Base-by-base conservation (phyloP, 2,329 filamentous ascomycete species). In the Colletotrichum tamarilloi region DNA sequence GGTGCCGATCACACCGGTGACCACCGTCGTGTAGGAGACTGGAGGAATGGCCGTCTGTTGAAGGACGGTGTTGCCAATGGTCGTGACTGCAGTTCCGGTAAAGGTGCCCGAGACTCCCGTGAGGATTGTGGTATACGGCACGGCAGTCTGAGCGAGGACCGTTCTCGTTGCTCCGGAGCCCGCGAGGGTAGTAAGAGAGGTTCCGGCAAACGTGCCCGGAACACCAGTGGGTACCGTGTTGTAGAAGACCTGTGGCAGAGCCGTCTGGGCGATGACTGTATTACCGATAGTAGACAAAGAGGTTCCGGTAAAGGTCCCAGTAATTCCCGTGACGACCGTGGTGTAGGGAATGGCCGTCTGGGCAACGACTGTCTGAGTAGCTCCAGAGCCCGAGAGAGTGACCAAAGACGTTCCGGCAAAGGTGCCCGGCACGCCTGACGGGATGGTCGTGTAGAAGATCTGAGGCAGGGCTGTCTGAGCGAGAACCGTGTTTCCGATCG, bases 51-150 rank as follows among this genome's bases (percentile, higher is more conserved):
- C 52, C 5, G 52, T 56, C 52, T 56, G 52, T 16, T 56, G 52
- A 14, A 56, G 11, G 22, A 56, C 52, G 8, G 52, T 56, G 52
- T 56, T 56, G 0, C 52, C 52, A 1, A 56, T 28, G 5, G 52
- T 56, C 11, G 52, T 22, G 38, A 38, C 30, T 4, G 24, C 32
- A 24, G 67, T 70, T 38, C 67, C 67, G 0, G 62, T 3, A 32
- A 69, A 65, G 30, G 53, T 58, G 30, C 42, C 53, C 26, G 26
- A n/a, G 24, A 70, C 30, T 26, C 67, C 67, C 5, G 67, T 65
- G 14, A 32, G 16, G 6, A 58, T 32, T 11, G 56, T 58, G 6
- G 28, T 28, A 19, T 26, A 67, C 53, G 32, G 65, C 42, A 56
- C 26, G 53, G 53, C 53, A 22, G 42, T 49, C 19, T 49, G 42